These are phyloP conservation scores for Fusarium napiforme DNA, from an alignment of 2,329 filamentous ascomycete genomes.

Conservation along the genomic window DNA sequence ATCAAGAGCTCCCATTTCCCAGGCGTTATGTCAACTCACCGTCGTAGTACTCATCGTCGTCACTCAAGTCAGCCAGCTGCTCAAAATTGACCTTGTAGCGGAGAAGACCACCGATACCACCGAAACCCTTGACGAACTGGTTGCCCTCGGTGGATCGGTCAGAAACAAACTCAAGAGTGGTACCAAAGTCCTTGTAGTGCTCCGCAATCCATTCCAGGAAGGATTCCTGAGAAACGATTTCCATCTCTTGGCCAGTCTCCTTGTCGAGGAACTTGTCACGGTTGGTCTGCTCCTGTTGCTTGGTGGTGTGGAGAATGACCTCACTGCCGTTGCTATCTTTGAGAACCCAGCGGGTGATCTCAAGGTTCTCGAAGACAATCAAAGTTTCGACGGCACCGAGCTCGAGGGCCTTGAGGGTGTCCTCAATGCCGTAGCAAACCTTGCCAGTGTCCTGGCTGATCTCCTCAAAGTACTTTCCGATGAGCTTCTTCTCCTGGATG, in stretches of 20 bases:
- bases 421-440: slow-evolving; percentile 97
- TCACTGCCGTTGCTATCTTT: slow-evolving; percentile 81
- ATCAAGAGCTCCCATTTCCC: background rate
- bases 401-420: slow-evolving; percentile 96
- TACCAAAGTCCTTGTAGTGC: slow-evolving; percentile 98
- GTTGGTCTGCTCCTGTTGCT: slow-evolving; percentile 75
- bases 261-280: slow-evolving; percentile 94
- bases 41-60: slow-evolving; percentile 94
- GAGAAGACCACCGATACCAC: slow-evolving; percentile 96
- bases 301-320: slow-evolving; percentile 86
- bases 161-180: slow-evolving; percentile 94
- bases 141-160: slow-evolving; percentile 98
- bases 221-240: slow-evolving; percentile 84
- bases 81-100: slow-evolving; percentile 99
- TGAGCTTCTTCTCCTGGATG: slow-evolving; percentile 99
- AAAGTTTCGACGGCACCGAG: slow-evolving; percentile 93
- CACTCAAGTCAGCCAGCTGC: slow-evolving; percentile 92
- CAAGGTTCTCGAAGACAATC: slow-evolving; percentile 97
- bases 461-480: slow-evolving; percentile 98
- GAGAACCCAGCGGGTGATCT: slow-evolving; percentile 90
- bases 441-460: slow-evolving; percentile 97
- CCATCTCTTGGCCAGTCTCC: slow-evolving; percentile 97
- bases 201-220: slow-evolving; percentile 99
- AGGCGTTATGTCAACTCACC: slow-evolving; percentile 50
- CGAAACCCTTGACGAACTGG: slow-evolving; percentile 99